Evolutionary conservation across 2,329 filamentous ascomycete genomes (phyloP).

Genomic region (Botrytis fragariae): DNA sequence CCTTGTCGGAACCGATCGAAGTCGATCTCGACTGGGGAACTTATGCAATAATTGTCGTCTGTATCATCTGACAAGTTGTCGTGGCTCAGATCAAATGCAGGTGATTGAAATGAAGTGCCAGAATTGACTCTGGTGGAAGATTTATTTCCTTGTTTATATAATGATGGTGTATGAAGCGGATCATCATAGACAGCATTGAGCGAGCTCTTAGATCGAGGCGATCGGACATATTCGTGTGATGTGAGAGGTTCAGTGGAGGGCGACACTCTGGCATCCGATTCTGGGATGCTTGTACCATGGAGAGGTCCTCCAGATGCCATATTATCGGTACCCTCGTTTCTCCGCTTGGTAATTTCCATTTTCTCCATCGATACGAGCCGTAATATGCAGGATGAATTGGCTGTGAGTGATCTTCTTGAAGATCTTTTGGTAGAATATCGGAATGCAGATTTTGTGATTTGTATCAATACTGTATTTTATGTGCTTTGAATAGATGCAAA

Average conservation of each 20-base stretch:
- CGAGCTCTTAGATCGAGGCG: rapidly evolving
- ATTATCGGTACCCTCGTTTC: neutral
- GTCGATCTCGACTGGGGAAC: neutral
- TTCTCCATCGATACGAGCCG: neutral
- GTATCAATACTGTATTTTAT: neutral
- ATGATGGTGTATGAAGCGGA: neutral
- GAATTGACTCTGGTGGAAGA: neutral
- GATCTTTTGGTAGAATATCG: neutral
- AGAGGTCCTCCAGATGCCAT: neutral
- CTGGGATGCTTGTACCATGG: neutral
- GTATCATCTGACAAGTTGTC: neutral
- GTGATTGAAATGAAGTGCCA: neutral
- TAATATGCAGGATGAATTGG: neutral
- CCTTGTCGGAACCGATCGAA: too few relatives aligned
- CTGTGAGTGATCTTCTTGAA: neutral
- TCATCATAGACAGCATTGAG: neutral
- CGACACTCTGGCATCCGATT: neutral
- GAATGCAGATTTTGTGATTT: neutral
- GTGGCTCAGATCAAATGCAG: neutral
- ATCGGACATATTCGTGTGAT: neutral
- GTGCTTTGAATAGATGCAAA: neutral
- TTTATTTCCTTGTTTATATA: neutral
- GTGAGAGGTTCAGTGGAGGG: neutral
- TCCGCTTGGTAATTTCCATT: neutral
- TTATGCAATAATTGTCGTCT: neutral